Base-by-base conservation (phyloP, 768 basidiomycete genomes). In the Nidularia sp. region DNA sequence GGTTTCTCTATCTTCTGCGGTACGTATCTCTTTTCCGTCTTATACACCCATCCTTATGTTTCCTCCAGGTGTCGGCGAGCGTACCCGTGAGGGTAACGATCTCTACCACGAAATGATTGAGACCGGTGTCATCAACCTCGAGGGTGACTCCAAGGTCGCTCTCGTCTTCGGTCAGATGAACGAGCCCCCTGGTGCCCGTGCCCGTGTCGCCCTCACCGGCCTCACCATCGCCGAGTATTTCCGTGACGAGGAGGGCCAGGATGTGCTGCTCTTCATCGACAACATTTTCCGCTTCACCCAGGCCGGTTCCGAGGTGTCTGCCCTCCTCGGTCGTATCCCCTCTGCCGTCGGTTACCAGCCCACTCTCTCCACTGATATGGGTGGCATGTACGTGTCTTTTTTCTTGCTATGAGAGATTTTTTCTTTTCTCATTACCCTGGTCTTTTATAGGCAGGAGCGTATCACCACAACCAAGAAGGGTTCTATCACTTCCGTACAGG, bases 261-360 rank as follows among this genome's bases (percentile, higher is more conserved):
- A 99, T 73, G 97, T 99, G 81, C 83, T 99, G 70, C 87, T 99
- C 68, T 99, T 99, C 84, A 99, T 99, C 70, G 97, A 99, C 90
- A 99, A 99, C 86, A 99, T 99, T 77, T 99, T 99, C 97, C 95
- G 97, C 70, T 99, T 99, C 91, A 99, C 97, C 62, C 97, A 98
- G 74, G 97, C 97, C 66, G 97, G 97, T 87, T 99, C 97, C 58
- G 97, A 98, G 72, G 97, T 98, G 81, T 99, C 97, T 77, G 97
- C 97, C 58, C 75, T 99, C 64, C 90, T 98, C 61, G 97, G 97
- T 83, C 97, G 97, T 93, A 99, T 98, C 67, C 97, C 97, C 61
- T 98, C 97, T 61, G 97, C 97, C 58, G 97, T 99, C 83, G 97
- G 97, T 85, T 99, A 99, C 79, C 97, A 99, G 72, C 97, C 97